These are phyloP conservation scores for Lepiota venenata DNA, from an alignment of 768 basidiomycete species.

Conservation along the genomic window DNA sequence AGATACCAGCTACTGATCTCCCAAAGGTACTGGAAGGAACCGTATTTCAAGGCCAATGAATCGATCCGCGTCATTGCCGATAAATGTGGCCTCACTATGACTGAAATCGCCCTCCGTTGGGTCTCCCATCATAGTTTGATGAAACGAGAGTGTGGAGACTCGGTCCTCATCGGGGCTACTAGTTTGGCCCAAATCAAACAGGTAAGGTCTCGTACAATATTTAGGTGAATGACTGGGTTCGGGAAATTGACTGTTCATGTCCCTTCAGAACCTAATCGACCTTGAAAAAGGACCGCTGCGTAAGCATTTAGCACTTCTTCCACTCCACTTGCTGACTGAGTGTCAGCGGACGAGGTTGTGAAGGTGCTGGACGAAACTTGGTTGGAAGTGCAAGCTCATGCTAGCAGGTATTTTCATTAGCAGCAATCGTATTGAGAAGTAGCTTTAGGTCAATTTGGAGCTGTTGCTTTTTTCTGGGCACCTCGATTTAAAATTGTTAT, in stretches of 20 bases:
- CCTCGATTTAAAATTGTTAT: too few species aligned
- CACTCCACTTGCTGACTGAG: background rate
- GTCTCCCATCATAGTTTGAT: conserved; percentile 53
- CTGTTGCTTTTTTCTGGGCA: too few species aligned
- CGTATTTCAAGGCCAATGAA: conserved; percentile 47
- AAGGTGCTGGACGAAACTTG: conserved; percentile 50
- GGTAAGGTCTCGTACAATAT: conserved; percentile 20
- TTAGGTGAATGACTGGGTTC: background rate
- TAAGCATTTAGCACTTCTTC: conserved; percentile 17
- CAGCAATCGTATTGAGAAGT: too few species aligned
- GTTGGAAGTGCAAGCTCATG: conserved; percentile 36
- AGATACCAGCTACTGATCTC: background rate
- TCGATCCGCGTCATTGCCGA: conserved; percentile 40
- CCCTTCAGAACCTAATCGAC: conserved; percentile 40
- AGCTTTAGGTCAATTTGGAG: too few species aligned
- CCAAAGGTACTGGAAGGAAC: conserved; percentile 50
- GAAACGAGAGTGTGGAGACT: conserved; percentile 43
- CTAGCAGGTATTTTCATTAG: conserved; percentile 33
- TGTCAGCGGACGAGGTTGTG: conserved; percentile 46
- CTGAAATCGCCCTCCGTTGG: conserved; percentile 62
- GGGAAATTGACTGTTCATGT: background rate
- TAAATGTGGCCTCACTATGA: conserved; percentile 42
- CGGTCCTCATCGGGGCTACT: conserved; percentile 62
- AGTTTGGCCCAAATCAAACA: conserved; percentile 54
- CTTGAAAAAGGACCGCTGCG: conserved; percentile 57